These are phyloP conservation scores for Saccharomycopsis fibuligera DNA, from an alignment of 805 yeast species.

Conservation along the genomic window DNA sequence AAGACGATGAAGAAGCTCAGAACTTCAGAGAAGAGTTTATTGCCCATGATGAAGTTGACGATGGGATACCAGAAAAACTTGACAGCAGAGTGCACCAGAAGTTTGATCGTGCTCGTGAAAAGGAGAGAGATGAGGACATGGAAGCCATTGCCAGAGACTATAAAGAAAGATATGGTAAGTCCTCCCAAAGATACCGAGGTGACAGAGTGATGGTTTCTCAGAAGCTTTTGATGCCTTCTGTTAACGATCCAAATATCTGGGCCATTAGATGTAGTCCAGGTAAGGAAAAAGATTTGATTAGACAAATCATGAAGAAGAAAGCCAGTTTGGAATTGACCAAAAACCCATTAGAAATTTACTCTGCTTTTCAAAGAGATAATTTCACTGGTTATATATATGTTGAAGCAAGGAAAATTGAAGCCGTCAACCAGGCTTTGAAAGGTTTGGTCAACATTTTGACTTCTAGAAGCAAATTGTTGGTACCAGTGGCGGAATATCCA, in stretches of 20 bases:
- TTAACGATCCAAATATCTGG: conserved; percentile 94
- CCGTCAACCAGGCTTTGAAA: conserved; percentile 78
- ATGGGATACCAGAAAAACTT: conserved; percentile 31
- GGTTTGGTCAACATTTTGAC: conserved; percentile 85
- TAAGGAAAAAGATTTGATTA: conserved; percentile 83
- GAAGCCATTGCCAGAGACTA: conserved; percentile 88
- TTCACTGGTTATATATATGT: conserved; percentile 88
- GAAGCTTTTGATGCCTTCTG: conserved; percentile 87
- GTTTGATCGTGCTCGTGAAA: conserved; percentile 80
- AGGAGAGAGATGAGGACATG: conserved; percentile 89
- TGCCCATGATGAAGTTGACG: conserved; percentile 52
- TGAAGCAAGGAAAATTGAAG: conserved; percentile 90
- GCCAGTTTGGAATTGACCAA: conserved; percentile 67
- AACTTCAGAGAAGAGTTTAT: conserved; percentile 76
- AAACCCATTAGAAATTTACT: conserved; percentile 74
- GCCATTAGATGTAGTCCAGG: conserved; percentile 93
- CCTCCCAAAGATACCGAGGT: conserved; percentile 76
- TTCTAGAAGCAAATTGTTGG: conserved; percentile 44
- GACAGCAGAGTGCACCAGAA: conserved; percentile 88
- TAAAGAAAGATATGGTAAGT: conserved; percentile 87
- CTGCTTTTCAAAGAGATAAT: conserved; percentile 91
- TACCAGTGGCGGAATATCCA: conserved; percentile 94
- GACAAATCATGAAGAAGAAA: conserved; percentile 78
- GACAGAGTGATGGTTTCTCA: conserved; percentile 82
- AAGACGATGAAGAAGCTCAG: conserved; percentile 92